These are phyloP conservation scores for Chlorella sp. DNA, from an alignment of 139 green algal species.

Conservation along the genomic window DNA sequence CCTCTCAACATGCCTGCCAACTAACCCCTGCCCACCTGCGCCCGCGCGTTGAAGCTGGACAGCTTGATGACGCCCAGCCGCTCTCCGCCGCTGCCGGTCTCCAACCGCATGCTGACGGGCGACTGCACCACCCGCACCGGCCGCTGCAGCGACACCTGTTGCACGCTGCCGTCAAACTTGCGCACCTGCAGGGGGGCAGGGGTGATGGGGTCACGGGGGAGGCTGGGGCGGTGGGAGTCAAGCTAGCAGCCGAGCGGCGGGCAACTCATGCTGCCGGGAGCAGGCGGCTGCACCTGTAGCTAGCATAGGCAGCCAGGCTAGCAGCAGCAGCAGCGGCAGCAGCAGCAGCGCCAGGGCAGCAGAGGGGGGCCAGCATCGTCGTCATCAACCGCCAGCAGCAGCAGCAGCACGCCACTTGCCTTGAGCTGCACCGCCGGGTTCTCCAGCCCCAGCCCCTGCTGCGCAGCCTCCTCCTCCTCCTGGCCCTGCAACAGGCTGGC, in stretches of 20 bases:
- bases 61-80: slow-evolving; percentile 69
- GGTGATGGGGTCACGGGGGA: neutral
- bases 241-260: neutral
- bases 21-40: slow-evolving; percentile 26
- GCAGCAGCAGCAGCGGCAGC: too few relatives aligned
- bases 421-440: slow-evolving; percentile 31
- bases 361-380: too few relatives aligned
- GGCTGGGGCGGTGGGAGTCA: too few relatives aligned
- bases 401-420: slow-evolving; percentile 12
- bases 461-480: slow-evolving; percentile 2
- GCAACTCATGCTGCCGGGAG: neutral
- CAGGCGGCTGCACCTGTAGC: too few relatives aligned
- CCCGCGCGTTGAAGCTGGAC: slow-evolving; percentile 80
- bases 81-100: slow-evolving; percentile 1
- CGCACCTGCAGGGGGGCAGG: neutral
- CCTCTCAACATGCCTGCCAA: too few relatives aligned
- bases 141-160: slow-evolving; percentile 19
- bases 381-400: neutral
- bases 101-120: slow-evolving; percentile 10
- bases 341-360: too few relatives aligned
- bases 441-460: neutral
- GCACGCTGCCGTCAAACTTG: slow-evolving; percentile 10
- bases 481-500: slow-evolving; percentile 42
- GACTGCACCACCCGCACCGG: slow-evolving; percentile 19
- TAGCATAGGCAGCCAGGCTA: too few relatives aligned